Evolutionary conservation across 1,284 basidiomycete species (phyloP), one percentile per base, ranked within the genome.

Genomic region (Naganishia sp.): DNA sequence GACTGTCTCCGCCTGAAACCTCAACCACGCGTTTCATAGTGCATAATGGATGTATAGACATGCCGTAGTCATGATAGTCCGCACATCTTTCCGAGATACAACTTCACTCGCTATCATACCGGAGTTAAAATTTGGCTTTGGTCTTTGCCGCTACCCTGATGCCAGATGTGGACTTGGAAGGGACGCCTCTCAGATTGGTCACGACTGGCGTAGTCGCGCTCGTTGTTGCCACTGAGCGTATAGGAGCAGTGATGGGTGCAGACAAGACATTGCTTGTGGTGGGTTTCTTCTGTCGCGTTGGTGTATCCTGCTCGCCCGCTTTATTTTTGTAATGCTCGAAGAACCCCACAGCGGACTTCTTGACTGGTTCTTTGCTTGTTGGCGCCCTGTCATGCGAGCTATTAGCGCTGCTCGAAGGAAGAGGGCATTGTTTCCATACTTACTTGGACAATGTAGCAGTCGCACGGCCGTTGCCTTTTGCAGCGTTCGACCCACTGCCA

Each of bases 261-360:
- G 59, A 16, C 4, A 52, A 4, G 21, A 46, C 36, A 13, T 2
- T 7, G 13, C 36, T 28, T 1, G 59, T 52, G 4, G 15, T 55
- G 18, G 48, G 44, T 39, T 52, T 61, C 23, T 39, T 61, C 3
- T 18, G 15, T 10, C 59, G 59, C 15, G 59, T 61, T 6, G 59
- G 59, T n/a, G 59, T 61, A 31, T 61, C 59, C 33, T 61, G 59
- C 13, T 49, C 59, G 23, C 48, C 36, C 13, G 23, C 16, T 23
- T 42, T 23, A 13, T 61, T 50, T 49, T 43, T n/a, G 42, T 43
- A 61, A 6, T 48, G 48, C 13, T 61, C 48, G 11, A 61, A 23
- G 28, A 42, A 61, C 31, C 36, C 36, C 36, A 39, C 36, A 39
- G 36, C 36, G 36, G 36, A 39, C 36, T 39, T 39, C 36, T 13